Evolutionary conservation across 495 filamentous ascomycete genomes (phyloP), one percentile per base, ranked within the genome.

Genomic region (Talaromyces stipitatus): DNA sequence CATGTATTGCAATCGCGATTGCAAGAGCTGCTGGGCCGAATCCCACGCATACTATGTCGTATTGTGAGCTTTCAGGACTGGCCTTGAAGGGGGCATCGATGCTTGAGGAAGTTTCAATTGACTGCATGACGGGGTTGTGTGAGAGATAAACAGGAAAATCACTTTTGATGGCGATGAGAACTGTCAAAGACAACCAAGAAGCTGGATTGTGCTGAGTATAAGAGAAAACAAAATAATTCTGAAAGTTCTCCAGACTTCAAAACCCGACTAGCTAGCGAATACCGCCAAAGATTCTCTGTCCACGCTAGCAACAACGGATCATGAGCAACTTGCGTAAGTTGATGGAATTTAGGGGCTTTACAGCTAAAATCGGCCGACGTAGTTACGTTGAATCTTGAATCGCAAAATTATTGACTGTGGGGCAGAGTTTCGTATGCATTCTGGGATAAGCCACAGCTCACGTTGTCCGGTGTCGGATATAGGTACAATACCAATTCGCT

Each of bases 1-100:
- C 92, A 64, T 94, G 85, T 23, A 96, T 77, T 5, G 92, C 92
- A 52, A 96, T 85, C 11, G 88, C 92, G 52, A 97, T 91, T n/a
- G 92, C 86, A 8, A 97, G 81, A 51, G 91, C 92, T 12, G 92
- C 92, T 11, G 92, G 92, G 2, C 92, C 92, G 62, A 97, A 98
- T 32, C 92, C 92, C 28, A 97, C 80, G 70, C 92, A 96, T 38
- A 97, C 74, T 18, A 98, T 70, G 62, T 97, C 92, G 61, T 91
- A 85, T 28, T 29, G 38, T 1, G 33, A 41, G 38, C 26, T 46
- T 28, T 55, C 24, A 7, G 32, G 36, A 7, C 4, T 55, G 14
- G 10, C 26, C 8, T 55, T 20, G 9, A 8, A 30, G 9, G 33
- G 23, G 38, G 36, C n/a, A 10, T 55, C 22, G 12, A 54, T 30